Evolutionary conservation across 2,329 filamentous ascomycete genomes (phyloP).

Genomic region (Mollisiaceae sp.): DNA sequence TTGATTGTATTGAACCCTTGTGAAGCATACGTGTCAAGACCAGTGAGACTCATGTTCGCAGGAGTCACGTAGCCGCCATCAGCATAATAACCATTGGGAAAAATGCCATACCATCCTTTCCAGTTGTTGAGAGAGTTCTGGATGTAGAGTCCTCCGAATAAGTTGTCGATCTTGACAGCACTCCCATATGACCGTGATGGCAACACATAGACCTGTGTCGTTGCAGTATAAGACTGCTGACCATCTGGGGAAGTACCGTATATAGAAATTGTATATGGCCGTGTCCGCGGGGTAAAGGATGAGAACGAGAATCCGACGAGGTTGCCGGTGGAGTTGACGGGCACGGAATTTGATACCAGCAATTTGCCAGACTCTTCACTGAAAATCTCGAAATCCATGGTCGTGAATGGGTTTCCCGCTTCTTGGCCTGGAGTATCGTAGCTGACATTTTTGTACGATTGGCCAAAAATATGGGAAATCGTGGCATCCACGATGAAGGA

Average conservation of each 20-base stretch:
- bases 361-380: slow-evolving; percentile 37
- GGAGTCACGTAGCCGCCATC: slow-evolving; percentile 37
- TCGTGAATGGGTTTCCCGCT: slow-evolving; percentile 26
- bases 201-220: slow-evolving; percentile 47
- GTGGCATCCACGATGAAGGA: slow-evolving; percentile 50
- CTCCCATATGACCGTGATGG: slow-evolving; percentile 51
- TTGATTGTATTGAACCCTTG: slow-evolving; percentile 53
- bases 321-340: slow-evolving; percentile 46
- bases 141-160: slow-evolving; percentile 51
- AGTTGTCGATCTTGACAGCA: slow-evolving; percentile 52
- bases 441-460: slow-evolving; percentile 40
- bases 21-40: slow-evolving; percentile 47
- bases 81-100: slow-evolving; percentile 54
- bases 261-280: slow-evolving; percentile 47
- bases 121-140: slow-evolving; percentile 43
- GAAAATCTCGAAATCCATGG: slow-evolving; percentile 38
- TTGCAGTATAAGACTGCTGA: slow-evolving; percentile 44
- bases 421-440: slow-evolving; percentile 26
- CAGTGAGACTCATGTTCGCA: slow-evolving; percentile 41
- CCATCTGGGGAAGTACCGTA: slow-evolving; percentile 41
- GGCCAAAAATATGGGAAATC: slow-evolving; percentile 47
- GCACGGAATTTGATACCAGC: slow-evolving; percentile 40
- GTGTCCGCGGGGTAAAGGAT: slow-evolving; percentile 37
- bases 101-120: slow-evolving; percentile 44
- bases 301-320: slow-evolving; percentile 45